A percentile compares a stretch with the other conserved stretches of the same genome.
Evolutionary conservation across 129 eudicot species (phyloP).

Genomic region (Artemisia annua): DNA sequence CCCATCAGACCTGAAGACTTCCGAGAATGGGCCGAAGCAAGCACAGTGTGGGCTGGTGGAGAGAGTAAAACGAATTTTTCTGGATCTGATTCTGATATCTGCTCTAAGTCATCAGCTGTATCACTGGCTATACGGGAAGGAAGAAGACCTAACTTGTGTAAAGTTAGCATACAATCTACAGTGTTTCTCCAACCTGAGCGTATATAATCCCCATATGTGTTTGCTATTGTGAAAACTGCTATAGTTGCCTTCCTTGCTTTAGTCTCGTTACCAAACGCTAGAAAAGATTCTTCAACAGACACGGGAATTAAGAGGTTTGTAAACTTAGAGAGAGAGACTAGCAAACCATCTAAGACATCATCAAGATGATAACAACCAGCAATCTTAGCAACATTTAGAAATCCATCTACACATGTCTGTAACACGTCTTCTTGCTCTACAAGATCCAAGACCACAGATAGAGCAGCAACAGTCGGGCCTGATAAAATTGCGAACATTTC

Average conservation of each 20-base stretch:
- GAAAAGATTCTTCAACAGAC: slow-evolving; percentile 48
- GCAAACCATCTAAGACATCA: slow-evolving; percentile 64
- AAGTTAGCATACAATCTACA: slow-evolving; percentile 62
- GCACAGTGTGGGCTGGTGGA: slow-evolving; percentile 38
- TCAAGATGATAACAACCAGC: slow-evolving; percentile 54
- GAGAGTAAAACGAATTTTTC: slow-evolving; percentile 35
- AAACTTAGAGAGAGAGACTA: slow-evolving; percentile 65
- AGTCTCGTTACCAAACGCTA: slow-evolving; percentile 51
- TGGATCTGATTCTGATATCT: slow-evolving; percentile 35
- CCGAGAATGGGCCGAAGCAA: slow-evolving; percentile 35
- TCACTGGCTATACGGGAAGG: slow-evolving; percentile 66
- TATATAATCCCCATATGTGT: slow-evolving; percentile 62
- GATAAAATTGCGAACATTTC: slow-evolving; percentile 69
- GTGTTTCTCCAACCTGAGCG: slow-evolving; percentile 76
- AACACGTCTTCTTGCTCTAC: slow-evolving; percentile 66
- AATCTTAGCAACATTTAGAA: slow-evolving; percentile 53
- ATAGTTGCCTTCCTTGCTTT: slow-evolving; percentile 67
- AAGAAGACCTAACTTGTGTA: slow-evolving; percentile 72
- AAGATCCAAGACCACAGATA: slow-evolving; percentile 69
- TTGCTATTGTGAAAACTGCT: slow-evolving; percentile 70
- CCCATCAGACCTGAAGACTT: slow-evolving; percentile 75
- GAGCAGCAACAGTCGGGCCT: slow-evolving; percentile 77
- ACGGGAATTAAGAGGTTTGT: slow-evolving; percentile 57
- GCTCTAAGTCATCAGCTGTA: slow-evolving; percentile 55
- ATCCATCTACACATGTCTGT: slow-evolving; percentile 65